These are phyloP conservation scores for Omphalea diandra DNA, from an alignment of 441 rosid species.

Conservation along the genomic window DNA sequence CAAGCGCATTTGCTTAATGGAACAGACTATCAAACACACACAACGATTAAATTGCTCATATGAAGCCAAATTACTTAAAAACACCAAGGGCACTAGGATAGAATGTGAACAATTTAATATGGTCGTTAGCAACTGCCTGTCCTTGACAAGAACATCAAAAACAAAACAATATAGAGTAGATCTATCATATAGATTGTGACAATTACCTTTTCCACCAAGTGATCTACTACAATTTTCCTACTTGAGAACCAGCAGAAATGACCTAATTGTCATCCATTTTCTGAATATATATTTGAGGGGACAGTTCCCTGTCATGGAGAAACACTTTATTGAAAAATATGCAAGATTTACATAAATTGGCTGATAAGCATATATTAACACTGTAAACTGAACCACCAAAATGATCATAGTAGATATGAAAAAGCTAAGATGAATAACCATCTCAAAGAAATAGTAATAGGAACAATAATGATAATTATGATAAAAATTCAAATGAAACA, in stretches of 20 bases:
- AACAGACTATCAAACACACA: background rate
- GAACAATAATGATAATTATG: no score
- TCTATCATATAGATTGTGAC: background rate
- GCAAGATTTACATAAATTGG: background rate
- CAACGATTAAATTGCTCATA: background rate
- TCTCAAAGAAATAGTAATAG: background rate
- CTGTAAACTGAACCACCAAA: background rate
- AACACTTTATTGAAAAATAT: background rate
- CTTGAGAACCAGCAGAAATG: constrained; percentile 15
- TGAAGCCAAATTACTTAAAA: no score
- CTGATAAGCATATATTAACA: background rate
- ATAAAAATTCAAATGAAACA: background rate
- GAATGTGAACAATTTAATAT: background rate
- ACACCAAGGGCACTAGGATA: background rate
- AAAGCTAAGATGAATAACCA: background rate
- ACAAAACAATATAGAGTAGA: background rate
- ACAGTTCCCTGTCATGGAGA: constrained; percentile 51
- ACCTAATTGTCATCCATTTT: constrained; percentile 34
- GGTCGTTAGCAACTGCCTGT: background rate
- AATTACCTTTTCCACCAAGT: constrained; percentile 11
- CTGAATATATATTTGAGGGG: constrained; percentile 55
- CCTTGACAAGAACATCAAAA: background rate
- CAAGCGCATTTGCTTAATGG: background rate
- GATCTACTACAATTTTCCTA: background rate
- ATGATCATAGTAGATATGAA: background rate